These are phyloP conservation scores for Aegilops bicornis DNA, from an alignment of 176 grass and related monocot species.

Conservation along the genomic window DNA sequence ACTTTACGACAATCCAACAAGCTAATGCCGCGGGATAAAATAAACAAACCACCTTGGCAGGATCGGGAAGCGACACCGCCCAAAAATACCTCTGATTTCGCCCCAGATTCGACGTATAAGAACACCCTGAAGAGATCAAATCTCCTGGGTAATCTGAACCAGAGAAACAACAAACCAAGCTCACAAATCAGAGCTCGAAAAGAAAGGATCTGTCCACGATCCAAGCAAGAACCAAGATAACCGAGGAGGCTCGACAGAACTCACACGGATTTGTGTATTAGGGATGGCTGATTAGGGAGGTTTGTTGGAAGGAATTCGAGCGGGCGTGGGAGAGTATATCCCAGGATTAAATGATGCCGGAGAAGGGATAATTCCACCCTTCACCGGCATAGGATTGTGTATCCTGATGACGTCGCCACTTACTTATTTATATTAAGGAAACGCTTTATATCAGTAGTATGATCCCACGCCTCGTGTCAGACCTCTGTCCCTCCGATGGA, in stretches of 20 bases:
- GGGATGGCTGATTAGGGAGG: neutral
- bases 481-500: no score
- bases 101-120: neutral
- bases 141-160: neutral
- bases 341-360: conserved; percentile 30
- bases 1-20: conserved; percentile 1
- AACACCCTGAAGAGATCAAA: neutral
- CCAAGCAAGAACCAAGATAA: conserved; percentile 5
- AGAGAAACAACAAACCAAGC: neutral
- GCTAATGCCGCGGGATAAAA: neutral
- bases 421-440: no score
- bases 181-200: neutral
- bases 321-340: conserved; percentile 25
- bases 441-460: no score
- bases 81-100: neutral
- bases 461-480: no score
- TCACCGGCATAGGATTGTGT: conserved; percentile 15
- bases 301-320: conserved; percentile 5
- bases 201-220: conserved; percentile 9
- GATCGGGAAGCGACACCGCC: conserved; percentile 22
- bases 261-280: conserved; percentile 15
- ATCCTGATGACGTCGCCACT: neutral
- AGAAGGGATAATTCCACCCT: conserved; percentile 39
- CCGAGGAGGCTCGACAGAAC: neutral
- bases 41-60: neutral